Percentiles rank a stretch among this genome's conserved stretches.
Conservation (phyloP, 169 alveolate genomes). For the Cryptosporidium tyzzeri region DNA sequence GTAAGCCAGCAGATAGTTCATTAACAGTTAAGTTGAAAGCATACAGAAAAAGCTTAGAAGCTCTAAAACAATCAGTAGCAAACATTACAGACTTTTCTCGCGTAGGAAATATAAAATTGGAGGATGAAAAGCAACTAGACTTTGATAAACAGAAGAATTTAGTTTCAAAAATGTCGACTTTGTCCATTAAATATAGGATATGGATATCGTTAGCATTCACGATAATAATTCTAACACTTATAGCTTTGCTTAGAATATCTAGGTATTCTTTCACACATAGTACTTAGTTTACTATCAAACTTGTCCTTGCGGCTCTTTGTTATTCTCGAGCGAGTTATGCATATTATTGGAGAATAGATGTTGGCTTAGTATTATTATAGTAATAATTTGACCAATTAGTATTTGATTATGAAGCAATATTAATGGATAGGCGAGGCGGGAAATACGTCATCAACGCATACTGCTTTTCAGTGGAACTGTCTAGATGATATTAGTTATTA, state of each 20-base stretch:
- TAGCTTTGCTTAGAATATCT: neutral
- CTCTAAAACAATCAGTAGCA: slow-evolving; percentile 5
- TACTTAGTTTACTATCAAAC: neutral
- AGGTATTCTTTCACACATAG: neutral
- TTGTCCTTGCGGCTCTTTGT: neutral
- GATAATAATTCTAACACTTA: neutral
- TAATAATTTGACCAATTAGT: neutral
- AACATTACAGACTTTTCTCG: slow-evolving; percentile 7
- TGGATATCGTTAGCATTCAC: neutral
- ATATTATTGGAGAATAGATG: neutral
- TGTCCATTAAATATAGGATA: neutral
- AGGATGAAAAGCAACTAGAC: neutral
- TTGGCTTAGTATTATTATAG: neutral
- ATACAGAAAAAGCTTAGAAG: slow-evolving; percentile 25
- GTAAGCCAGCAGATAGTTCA: neutral
- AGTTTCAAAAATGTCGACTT: neutral
- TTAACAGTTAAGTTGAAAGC: neutral
- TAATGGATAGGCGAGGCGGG: slow-evolving; percentile 36
- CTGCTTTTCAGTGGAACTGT: neutral
- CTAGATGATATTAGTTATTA: neutral
- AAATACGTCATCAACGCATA: neutral
- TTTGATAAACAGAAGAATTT: neutral
- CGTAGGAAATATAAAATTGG: neutral
- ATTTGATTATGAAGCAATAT: neutral
- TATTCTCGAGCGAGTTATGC: neutral